phyloP scores from a whole-genome alignment of 305 asterid species.

The Withania somnifera region DNA sequence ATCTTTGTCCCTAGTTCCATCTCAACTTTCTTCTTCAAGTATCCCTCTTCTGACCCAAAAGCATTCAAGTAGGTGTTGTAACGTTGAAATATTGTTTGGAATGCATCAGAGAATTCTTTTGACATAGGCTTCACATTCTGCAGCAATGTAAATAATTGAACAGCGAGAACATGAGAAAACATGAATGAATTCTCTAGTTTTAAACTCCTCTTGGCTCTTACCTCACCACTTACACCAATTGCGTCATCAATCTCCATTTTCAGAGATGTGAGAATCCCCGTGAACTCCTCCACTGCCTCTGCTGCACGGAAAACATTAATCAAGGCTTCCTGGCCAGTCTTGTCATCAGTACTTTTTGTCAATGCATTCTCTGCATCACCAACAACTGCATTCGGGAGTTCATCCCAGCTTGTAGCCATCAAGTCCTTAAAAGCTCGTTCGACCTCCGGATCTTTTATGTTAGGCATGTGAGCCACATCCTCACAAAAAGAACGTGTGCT shows the following conservation, averaged over 20 bases:
- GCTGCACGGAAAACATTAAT: slow-evolving; percentile 74
- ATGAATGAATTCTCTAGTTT: neutral
- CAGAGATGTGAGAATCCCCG: slow-evolving; percentile 56
- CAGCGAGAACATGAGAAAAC: slow-evolving; percentile 7
- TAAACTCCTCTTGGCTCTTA: slow-evolving; percentile 54
- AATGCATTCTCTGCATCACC: slow-evolving; percentile 48
- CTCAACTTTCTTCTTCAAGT: slow-evolving; percentile 88
- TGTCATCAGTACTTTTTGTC: slow-evolving; percentile 70
- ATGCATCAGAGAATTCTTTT: slow-evolving; percentile 48
- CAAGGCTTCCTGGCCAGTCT: slow-evolving; percentile 54
- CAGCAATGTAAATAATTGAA: slow-evolving; percentile 5
- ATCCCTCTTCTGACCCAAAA: slow-evolving; percentile 72
- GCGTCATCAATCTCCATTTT: slow-evolving; percentile 86
- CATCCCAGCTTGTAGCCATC: slow-evolving; percentile 77
- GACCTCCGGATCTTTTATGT: slow-evolving; percentile 47
- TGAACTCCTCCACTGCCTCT: slow-evolving; percentile 88
- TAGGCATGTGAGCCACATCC: slow-evolving; percentile 48
- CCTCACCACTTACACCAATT: slow-evolving; percentile 89
- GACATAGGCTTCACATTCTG: slow-evolving; percentile 84
- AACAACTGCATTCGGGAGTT: slow-evolving; percentile 53
- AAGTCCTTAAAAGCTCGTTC: slow-evolving; percentile 70
- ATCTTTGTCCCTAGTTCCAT: slow-evolving; percentile 70
- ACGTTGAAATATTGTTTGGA: slow-evolving; percentile 48
- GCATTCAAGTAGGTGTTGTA: slow-evolving; percentile 61
- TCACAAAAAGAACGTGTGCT: slow-evolving; percentile 50